Conservation (phyloP, 768 basidiomycete species). For the Pleurotus citrinopileatus region DNA sequence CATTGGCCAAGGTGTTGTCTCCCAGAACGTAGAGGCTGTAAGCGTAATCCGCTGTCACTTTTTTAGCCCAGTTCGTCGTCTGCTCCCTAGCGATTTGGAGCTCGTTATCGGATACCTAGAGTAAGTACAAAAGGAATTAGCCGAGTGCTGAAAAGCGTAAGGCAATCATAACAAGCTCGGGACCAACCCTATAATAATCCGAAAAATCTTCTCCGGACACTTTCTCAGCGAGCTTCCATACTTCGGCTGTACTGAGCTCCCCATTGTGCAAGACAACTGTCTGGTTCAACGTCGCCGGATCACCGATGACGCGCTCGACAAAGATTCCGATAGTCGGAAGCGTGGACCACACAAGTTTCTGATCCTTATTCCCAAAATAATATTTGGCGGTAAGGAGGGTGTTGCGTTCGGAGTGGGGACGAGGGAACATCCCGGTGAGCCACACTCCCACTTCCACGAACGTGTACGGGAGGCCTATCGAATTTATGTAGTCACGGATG, state of each 20-base stretch:
- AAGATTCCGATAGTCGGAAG: background rate
- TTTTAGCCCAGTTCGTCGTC: background rate
- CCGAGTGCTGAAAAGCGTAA: background rate
- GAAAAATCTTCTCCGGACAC: background rate
- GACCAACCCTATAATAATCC: background rate
- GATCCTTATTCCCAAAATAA: background rate
- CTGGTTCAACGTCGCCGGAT: background rate
- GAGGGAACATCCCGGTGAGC: background rate
- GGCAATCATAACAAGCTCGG: background rate
- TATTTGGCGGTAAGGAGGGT: background rate
- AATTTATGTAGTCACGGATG: background rate
- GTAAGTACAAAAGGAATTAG: background rate
- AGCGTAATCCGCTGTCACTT: background rate
- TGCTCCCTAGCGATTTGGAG: background rate
- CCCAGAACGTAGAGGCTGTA: background rate
- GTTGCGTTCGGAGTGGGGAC: background rate
- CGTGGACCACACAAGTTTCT: conserved; percentile 1
- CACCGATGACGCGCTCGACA: background rate
- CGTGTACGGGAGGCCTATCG: background rate
- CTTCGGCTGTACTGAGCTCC: background rate
- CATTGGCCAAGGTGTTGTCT: background rate
- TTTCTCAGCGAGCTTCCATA: background rate
- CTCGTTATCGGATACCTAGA: background rate
- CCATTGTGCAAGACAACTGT: background rate
- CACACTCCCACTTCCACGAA: background rate